Evolutionary conservation across 202 grass and related monocot species (phyloP), one percentile per base, ranked within the genome.

Genomic region (Brachypodium distachyon): DNA sequence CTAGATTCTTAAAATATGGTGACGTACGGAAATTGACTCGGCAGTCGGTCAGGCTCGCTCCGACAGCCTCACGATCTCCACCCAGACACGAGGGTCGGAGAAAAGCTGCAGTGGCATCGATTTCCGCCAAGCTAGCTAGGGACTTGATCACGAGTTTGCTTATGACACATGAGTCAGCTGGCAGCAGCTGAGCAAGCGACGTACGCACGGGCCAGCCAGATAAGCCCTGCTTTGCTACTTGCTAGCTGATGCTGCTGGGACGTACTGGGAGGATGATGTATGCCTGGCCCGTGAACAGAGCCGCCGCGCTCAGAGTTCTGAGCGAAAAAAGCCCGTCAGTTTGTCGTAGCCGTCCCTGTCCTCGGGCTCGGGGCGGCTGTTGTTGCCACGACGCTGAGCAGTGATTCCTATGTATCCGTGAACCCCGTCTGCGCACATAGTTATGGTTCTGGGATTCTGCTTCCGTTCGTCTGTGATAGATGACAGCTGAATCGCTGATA

Each of bases 61-160:
- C 53, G 77, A 77, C 71, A 81, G 22, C 43, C 62, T 55, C 38
- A 44, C 44, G 80, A 88, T 88, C 70, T 84, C 44, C 51, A 26
- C 18, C 31, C 80, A 74, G 80, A 69, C 51, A 67, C 42, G 58
- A 87, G 73, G 73, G 72, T 65, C 76, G 68, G 50, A 41, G 7
- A 47, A 57, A 67, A 22, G 59, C 12, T 28, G 23, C 42, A 47
- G 63, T 12, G 25, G 36, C 28, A 28, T 47, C 49, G 44, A 23
- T 67, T 54, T 49, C 46, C 42, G 40, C 23, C 49, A 16, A 59
- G 56, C 33, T 41, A 41, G 62, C 64, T 31, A 68, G 64, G 70
- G 50, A 75, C 41, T 53, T 86, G 69, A 53, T 85, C 69, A 68
- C 39, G 52, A 69, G 78, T 7, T 31, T n/a, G 19, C 43, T 16